Evolutionary conservation across 139 green algal genomes (phyloP).

Genomic region (Pedinophyceae sp.): DNA sequence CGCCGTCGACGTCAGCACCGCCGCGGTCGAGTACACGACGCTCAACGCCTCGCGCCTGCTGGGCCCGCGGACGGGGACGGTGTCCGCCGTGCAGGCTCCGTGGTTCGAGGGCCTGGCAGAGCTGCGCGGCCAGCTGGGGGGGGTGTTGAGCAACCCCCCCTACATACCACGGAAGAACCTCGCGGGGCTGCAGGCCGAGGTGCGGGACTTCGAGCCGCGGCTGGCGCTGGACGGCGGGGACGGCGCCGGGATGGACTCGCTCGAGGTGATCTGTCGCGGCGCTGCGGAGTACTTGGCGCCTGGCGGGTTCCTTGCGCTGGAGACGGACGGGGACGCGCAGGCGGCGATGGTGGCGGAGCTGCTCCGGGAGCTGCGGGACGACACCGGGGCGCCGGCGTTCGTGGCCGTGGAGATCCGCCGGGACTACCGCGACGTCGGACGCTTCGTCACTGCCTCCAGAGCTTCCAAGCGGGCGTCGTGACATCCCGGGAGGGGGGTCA

Average conservation of each 20-base stretch:
- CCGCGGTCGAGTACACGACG: not conserved
- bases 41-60: too few relatives aligned
- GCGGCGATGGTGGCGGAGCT: constrained; percentile 22
- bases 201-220: constrained; percentile 62
- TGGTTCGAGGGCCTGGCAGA: constrained; percentile 62
- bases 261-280: constrained; percentile 34
- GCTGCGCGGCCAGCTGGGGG: constrained; percentile 29
- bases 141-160: constrained; percentile 80
- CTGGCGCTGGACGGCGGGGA: constrained; percentile 62
- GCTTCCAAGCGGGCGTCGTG: too few relatives aligned
- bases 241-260: constrained; percentile 35
- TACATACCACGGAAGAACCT: constrained; percentile 67
- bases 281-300: constrained; percentile 23
- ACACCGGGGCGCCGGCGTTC: constrained; percentile 13
- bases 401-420: constrained; percentile 17
- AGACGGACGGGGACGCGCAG: constrained; percentile 46
- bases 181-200: constrained; percentile 39
- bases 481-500: too few relatives aligned
- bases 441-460: constrained; percentile 58
- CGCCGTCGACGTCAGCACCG: constrained; percentile 13
- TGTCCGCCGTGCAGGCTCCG: constrained; percentile 31
- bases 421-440: constrained; percentile 35
- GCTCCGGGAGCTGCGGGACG: constrained; percentile 12
- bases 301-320: constrained; percentile 51
- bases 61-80: not conserved